Evolutionary conservation across 2,329 filamentous ascomycete genomes (phyloP).

Genomic region (Emmonsiellopsis sp.): DNA sequence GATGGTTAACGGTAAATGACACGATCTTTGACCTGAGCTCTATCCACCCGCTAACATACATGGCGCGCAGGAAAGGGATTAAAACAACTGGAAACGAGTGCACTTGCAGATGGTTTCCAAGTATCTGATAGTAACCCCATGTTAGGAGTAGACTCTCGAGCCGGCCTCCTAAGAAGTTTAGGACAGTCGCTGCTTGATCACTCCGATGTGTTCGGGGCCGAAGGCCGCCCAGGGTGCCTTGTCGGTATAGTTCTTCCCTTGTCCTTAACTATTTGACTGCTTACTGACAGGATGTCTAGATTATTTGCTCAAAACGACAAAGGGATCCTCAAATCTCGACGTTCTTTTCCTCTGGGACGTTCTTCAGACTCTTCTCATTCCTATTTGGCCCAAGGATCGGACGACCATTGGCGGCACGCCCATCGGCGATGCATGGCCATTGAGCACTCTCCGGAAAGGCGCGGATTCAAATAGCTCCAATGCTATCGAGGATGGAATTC

Average conservation of each 20-base stretch:
- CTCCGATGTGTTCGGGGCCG: slow-evolving; percentile 33
- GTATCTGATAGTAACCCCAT: slow-evolving; percentile 38
- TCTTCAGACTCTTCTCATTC: slow-evolving; percentile 39
- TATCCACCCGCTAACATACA: slow-evolving; percentile 8
- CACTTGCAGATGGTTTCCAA: slow-evolving; percentile 36
- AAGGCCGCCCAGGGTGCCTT: slow-evolving; percentile 40
- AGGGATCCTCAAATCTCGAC: slow-evolving; percentile 24
- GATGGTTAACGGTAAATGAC: slow-evolving; percentile 28
- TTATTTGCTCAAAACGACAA: slow-evolving; percentile 26
- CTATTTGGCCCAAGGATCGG: slow-evolving; percentile 42
- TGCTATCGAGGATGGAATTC: slow-evolving; percentile 19
- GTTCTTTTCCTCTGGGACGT: slow-evolving; percentile 35
- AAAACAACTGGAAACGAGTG: slow-evolving; percentile 22
- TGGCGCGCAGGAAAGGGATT: slow-evolving; percentile 24
- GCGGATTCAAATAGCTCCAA: slow-evolving; percentile 12
- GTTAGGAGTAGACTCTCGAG: slow-evolving; percentile 37
- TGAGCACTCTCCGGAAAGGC: slow-evolving; percentile 16
- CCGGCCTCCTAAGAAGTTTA: slow-evolving; percentile 33
- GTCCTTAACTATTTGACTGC: not conserved
- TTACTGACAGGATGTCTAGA: slow-evolving; percentile 23
- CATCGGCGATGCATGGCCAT: slow-evolving; percentile 45
- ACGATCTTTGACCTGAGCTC: not conserved
- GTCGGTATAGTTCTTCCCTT: slow-evolving; percentile 29
- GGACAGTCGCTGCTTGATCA: slow-evolving; percentile 33
- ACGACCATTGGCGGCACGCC: slow-evolving; percentile 32